Evolutionary conservation across 306 rosid genomes (phyloP).

Genomic region (Oemleria cerasiformis): DNA sequence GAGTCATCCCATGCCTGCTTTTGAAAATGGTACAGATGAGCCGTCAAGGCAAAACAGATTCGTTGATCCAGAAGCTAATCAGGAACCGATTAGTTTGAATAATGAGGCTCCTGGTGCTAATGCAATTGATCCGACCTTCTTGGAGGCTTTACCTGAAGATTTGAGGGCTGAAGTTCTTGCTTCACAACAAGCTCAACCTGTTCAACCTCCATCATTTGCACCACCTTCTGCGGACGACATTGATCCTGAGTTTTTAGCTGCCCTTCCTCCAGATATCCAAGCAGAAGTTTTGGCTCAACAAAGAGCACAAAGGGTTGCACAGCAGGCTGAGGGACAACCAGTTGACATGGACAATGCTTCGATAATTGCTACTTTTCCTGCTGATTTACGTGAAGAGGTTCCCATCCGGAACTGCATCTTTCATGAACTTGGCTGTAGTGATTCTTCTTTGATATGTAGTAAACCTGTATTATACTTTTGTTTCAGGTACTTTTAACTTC

Average conservation of each 20-base stretch:
- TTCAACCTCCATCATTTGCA: slow-evolving; percentile 82
- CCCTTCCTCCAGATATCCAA: slow-evolving; percentile 98
- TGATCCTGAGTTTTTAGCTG: slow-evolving; percentile 98
- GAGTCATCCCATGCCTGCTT: slow-evolving; percentile 42
- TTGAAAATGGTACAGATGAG: slow-evolving; percentile 53
- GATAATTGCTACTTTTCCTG: slow-evolving; percentile 96
- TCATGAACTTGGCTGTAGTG: slow-evolving; percentile 14
- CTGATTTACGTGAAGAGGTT: slow-evolving; percentile 99
- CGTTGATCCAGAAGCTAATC: slow-evolving; percentile 47
- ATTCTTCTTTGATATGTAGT: slow-evolving; percentile 17
- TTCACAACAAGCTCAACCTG: slow-evolving; percentile 93
- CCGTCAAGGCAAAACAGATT: slow-evolving; percentile 46
- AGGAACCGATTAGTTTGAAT: slow-evolving; percentile 50
- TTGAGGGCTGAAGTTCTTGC: slow-evolving; percentile 94
- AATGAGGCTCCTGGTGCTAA: slow-evolving; percentile 76
- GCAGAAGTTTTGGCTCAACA: slow-evolving; percentile 98
- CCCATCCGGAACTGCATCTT: slow-evolving; percentile 25
- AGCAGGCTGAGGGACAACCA: slow-evolving; percentile 96
- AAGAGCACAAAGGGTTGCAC: slow-evolving; percentile 89
- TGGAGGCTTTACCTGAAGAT: slow-evolving; percentile 98
- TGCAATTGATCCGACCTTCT: slow-evolving; percentile 92
- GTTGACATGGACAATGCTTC: slow-evolving; percentile 99
- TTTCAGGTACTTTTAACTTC: slow-evolving; percentile 90
- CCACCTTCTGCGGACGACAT: slow-evolving; percentile 91
- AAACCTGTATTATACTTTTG: slow-evolving; percentile 24